A percentile compares a stretch with the other conserved stretches of the same genome.
phyloP scores from a whole-genome alignment of 306 rosid genomes.

The Fragaria iinumae region DNA sequence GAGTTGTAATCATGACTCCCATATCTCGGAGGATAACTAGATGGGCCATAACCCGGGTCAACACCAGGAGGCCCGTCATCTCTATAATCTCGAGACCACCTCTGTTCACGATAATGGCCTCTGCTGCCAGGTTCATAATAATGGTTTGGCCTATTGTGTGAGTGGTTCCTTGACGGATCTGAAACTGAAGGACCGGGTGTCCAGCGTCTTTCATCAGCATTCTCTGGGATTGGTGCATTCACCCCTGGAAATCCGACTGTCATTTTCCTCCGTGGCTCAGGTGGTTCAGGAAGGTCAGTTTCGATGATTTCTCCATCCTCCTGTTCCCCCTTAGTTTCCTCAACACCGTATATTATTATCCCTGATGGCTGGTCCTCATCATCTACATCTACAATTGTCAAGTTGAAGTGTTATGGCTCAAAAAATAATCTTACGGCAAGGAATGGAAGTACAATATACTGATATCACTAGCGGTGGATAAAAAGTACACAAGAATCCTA shows the following conservation, averaged over 20 bases:
- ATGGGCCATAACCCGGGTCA: slow-evolving; percentile 51
- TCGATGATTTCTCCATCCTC: slow-evolving; percentile 94
- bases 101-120: slow-evolving; percentile 57
- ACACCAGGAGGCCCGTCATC: slow-evolving; percentile 85
- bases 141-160: slow-evolving; percentile 44
- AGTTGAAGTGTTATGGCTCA: slow-evolving; percentile 3
- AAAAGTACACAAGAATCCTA: background rate
- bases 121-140: slow-evolving; percentile 49
- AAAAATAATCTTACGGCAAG: slow-evolving; percentile 11
- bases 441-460: background rate
- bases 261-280: slow-evolving; percentile 53
- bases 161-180: slow-evolving; percentile 49
- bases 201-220: slow-evolving; percentile 79
- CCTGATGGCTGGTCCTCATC: slow-evolving; percentile 90
- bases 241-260: slow-evolving; percentile 78
- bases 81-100: slow-evolving; percentile 51
- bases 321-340: slow-evolving; percentile 52
- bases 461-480: background rate
- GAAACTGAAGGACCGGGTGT: slow-evolving; percentile 40
- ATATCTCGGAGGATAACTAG: slow-evolving; percentile 65
- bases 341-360: slow-evolving; percentile 68
- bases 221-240: slow-evolving; percentile 85
- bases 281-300: slow-evolving; percentile 37
- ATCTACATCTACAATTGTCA: slow-evolving; percentile 57
- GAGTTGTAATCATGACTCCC: slow-evolving; percentile 41